A percentile compares a stretch with the other conserved stretches of the same genome.
Evolutionary conservation across 805 yeast species (phyloP).

Genomic region (Zygoascus bituminiphila): DNA sequence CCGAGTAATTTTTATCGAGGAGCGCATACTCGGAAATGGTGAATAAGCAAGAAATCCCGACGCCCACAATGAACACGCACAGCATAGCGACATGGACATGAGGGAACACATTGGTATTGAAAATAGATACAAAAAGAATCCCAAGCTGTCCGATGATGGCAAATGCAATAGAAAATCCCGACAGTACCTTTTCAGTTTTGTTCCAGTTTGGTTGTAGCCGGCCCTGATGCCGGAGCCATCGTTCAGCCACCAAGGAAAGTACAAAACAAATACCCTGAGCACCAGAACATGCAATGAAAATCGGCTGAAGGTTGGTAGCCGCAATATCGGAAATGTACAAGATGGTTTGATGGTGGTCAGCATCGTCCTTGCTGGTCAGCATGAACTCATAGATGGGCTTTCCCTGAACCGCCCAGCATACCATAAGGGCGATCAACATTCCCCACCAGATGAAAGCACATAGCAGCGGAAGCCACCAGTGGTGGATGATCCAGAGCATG

Average conservation of each 20-base stretch:
- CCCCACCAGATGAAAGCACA: slow-evolving; percentile 79
- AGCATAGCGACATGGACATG: slow-evolving; percentile 56
- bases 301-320: slow-evolving; percentile 77
- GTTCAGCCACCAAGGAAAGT: slow-evolving; percentile 55
- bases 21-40: slow-evolving; percentile 38
- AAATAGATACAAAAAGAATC: slow-evolving; percentile 62
- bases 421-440: slow-evolving; percentile 73
- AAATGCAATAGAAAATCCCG: slow-evolving; percentile 37
- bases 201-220: slow-evolving; percentile 47
- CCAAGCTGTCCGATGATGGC: slow-evolving; percentile 63
- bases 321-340: slow-evolving; percentile 76
- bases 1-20: slow-evolving; percentile 38
- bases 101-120: slow-evolving; percentile 53
- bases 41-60: slow-evolving; percentile 45
- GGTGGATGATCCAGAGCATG: slow-evolving; percentile 23
- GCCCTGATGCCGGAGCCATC: slow-evolving; percentile 47
- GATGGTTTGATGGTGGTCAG: slow-evolving; percentile 32
- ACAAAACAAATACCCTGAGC: slow-evolving; percentile 70
- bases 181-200: slow-evolving; percentile 34
- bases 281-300: slow-evolving; percentile 72
- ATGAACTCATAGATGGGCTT: slow-evolving; percentile 4
- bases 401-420: slow-evolving; percentile 76
- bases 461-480: slow-evolving; percentile 51
- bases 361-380: no score
- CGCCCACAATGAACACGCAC: slow-evolving; percentile 58